Conservation (phyloP, 2,329 filamentous ascomycete genomes). For the Cladorrhinum sp. region DNA sequence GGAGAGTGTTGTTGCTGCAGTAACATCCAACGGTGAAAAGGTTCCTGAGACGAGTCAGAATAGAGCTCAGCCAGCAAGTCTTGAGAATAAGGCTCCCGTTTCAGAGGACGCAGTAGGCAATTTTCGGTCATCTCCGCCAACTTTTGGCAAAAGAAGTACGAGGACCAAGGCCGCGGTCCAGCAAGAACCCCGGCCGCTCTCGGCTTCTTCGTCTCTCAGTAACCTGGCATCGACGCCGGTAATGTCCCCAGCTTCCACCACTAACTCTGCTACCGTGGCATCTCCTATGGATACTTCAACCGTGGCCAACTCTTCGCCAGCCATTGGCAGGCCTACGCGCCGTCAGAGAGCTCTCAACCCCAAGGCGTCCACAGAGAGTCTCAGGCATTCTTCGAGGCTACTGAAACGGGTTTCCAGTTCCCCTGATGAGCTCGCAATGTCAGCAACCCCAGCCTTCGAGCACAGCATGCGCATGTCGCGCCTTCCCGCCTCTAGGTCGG, state of each 20-base stretch:
- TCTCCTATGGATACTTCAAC: constrained; percentile 17
- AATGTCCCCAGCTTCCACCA: constrained; percentile 39
- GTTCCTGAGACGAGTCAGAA: constrained; percentile 34
- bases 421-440: constrained; percentile 46
- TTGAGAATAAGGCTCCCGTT: not conserved
- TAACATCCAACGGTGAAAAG: constrained; percentile 24
- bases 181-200: constrained; percentile 3
- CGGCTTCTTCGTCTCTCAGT: constrained; percentile 42
- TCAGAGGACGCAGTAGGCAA: constrained; percentile 5
- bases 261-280: constrained; percentile 29
- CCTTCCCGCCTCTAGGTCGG: constrained; percentile 25
- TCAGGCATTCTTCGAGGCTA: constrained; percentile 30
- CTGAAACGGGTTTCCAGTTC: constrained; percentile 34
- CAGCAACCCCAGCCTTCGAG: constrained; percentile 36
- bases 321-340: constrained; percentile 31
- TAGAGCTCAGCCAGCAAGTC: constrained; percentile 5
- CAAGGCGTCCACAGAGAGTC: constrained; percentile 28
- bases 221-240: constrained; percentile 39
- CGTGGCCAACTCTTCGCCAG: constrained; percentile 33
- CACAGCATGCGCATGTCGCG: constrained; percentile 34
- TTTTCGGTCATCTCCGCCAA: constrained; percentile 28
- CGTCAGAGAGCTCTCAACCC: constrained; percentile 24
- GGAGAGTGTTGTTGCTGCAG: not conserved
- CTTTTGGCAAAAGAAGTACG: constrained; percentile 21
- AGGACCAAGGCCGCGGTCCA: constrained; percentile 4